Conservation (phyloP, 371 early-diverging fungal genomes). For the Caulochytrium protostelioides region DNA sequence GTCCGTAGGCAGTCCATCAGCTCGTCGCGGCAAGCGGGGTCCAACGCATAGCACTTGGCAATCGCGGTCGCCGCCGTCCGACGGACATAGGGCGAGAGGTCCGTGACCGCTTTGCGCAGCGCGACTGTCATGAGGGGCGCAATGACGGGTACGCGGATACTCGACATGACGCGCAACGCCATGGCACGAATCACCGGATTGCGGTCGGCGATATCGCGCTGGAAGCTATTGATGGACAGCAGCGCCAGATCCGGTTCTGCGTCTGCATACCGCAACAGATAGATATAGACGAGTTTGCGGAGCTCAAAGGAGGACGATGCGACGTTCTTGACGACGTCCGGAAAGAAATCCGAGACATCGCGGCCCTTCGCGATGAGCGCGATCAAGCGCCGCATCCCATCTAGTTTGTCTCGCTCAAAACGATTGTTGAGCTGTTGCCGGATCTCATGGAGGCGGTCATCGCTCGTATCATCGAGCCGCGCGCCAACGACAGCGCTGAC, state of each 20-base stretch:
- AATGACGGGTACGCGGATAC: conserved; percentile 75
- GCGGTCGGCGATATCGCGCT: conserved; percentile 71
- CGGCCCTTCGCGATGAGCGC: conserved; percentile 82
- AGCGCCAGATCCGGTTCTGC: conserved; percentile 84
- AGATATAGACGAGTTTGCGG: conserved; percentile 84
- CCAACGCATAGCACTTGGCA: conserved; percentile 66
- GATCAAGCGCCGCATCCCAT: conserved; percentile 68
- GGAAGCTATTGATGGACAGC: conserved; percentile 86
- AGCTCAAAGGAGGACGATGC: conserved; percentile 72
- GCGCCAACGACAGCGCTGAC: too few relatives aligned
- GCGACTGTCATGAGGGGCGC: conserved; percentile 59
- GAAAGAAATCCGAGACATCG: conserved; percentile 76
- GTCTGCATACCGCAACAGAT: conserved; percentile 75
- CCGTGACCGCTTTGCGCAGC: conserved; percentile 60
- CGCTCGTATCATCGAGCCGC: too few relatives aligned
- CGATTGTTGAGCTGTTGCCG: too few relatives aligned
- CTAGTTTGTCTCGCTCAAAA: conserved; percentile 76
- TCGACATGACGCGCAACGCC: conserved; percentile 84
- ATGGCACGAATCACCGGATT: conserved; percentile 81
- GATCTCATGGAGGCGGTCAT: too few relatives aligned
- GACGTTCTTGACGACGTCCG: conserved; percentile 89
- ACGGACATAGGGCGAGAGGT: conserved; percentile 76
- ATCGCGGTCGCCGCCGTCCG: conserved; percentile 81
- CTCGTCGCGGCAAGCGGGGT: conserved; percentile 46
- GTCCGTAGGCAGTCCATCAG: conserved; percentile 50